Conservation (phyloP, 2,329 filamentous ascomycete genomes). For the Clonostachys chloroleuca region DNA sequence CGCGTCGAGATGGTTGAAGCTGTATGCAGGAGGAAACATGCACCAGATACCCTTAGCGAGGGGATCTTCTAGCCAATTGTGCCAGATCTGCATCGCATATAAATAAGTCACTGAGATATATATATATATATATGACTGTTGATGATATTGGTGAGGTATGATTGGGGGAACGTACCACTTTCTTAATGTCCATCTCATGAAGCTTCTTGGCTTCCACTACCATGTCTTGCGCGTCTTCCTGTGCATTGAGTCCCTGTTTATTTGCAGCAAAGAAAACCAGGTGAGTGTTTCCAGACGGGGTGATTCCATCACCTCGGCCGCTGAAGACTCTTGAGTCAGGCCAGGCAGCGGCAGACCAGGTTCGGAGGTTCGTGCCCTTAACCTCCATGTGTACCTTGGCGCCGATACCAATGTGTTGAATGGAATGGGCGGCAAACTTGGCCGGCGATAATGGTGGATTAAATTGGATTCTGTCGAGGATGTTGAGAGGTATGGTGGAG, state of each 20-base stretch:
- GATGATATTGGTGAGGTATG: too few relatives aligned
- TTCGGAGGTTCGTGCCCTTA: slow-evolving; percentile 8
- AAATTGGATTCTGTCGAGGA: slow-evolving; percentile 1
- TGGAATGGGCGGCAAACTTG: background rate
- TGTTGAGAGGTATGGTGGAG: slow-evolving; percentile 12
- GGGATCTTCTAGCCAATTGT: slow-evolving; percentile 17
- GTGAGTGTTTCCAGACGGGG: slow-evolving; percentile 1
- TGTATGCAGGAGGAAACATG: slow-evolving; percentile 11
- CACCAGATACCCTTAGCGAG: slow-evolving; percentile 10
- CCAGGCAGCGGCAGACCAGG: slow-evolving; percentile 7
- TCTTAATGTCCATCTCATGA: background rate
- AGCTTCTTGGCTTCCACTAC: slow-evolving; percentile 4
- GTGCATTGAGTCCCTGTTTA: slow-evolving; percentile 2
- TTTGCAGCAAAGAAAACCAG: background rate
- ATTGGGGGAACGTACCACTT: background rate
- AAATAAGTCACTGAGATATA: too few relatives aligned
- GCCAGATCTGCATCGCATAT: slow-evolving; percentile 5
- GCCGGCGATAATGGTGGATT: background rate
- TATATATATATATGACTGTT: too few relatives aligned
- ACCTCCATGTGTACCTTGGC: slow-evolving; percentile 10
- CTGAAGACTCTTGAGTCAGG: slow-evolving; percentile 6
- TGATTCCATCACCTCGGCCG: slow-evolving; percentile 5
- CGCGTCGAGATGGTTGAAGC: slow-evolving; percentile 14
- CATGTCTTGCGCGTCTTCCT: slow-evolving; percentile 5
- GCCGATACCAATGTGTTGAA: slow-evolving; percentile 5